phyloP scores from a whole-genome alignment of 352 stramenopile species.

The Phytophthora meadii region DNA sequence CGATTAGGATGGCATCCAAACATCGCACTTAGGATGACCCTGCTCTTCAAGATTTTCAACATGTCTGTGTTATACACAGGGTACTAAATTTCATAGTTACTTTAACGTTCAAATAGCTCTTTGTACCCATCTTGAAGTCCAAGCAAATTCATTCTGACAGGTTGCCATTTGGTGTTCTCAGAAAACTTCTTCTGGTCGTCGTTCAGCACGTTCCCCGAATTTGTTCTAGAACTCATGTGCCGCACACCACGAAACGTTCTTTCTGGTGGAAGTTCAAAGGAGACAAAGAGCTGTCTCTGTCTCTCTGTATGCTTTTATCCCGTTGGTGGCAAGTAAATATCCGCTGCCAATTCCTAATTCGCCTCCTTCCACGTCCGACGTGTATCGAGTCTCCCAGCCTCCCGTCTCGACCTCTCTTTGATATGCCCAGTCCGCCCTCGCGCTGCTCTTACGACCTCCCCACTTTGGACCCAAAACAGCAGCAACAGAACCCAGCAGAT shows the following conservation, averaged over 20 bases:
- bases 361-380: slow-evolving; percentile 23
- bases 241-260: slow-evolving; percentile 20
- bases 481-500: slow-evolving; percentile 28
- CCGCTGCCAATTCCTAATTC: slow-evolving; percentile 28
- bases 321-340: not conserved
- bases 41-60: not conserved
- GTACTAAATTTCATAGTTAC: not conserved
- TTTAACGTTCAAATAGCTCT: too few species aligned
- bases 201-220: slow-evolving; percentile 2
- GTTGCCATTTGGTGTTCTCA: slow-evolving; percentile 1
- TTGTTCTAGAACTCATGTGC: slow-evolving; percentile 26
- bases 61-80: not conserved
- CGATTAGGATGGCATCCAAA: slow-evolving; percentile 22
- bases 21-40: not conserved
- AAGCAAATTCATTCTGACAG: not conserved
- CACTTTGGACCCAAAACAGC: slow-evolving; percentile 17
- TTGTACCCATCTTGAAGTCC: slow-evolving; percentile 1
- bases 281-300: slow-evolving; percentile 14
- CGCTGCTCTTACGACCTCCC: slow-evolving; percentile 19
- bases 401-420: not conserved
- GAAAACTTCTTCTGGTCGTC: slow-evolving; percentile 32
- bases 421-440: slow-evolving; percentile 32
- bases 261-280: slow-evolving; percentile 23
- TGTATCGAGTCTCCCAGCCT: slow-evolving; percentile 9
- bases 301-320: slow-evolving; percentile 13